Base-by-base conservation (phyloP, 345 rosid species). In the Kandelia obovata region DNA sequence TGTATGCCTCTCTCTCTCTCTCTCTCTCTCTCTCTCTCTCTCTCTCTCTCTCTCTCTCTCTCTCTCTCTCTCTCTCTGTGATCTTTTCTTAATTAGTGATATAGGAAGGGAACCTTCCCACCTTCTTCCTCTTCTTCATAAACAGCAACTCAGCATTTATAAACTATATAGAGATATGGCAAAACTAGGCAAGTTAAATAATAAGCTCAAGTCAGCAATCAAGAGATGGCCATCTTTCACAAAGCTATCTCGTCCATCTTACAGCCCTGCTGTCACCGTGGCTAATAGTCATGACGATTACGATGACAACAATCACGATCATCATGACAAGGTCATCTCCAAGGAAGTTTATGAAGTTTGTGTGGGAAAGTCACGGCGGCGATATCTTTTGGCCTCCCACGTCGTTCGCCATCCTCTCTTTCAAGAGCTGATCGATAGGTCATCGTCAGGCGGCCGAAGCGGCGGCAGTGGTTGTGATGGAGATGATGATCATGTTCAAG, bases 161-260 rank as follows among this genome's bases (percentile, higher is more conserved):
- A 43, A 43, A 3, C 17, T 19, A 31, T 32, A 7, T 0, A 34
- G 37, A 7, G 55, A 67, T 10, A 94, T 94, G 98, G 96, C 86
- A 37, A 89, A 84, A 73, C 78, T 63, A 7, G 95, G 88, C 43
- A 91, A 87, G 84, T 75, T 94, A 26, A 91, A 88, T 5, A 89
- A 86, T 5, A 89, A 87, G 80, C 95, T 94, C 60, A 91, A 87
- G 83, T 91, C 98, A 32, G 98, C 97, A 32, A 87, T 91, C 34
- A 94, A 85, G 77, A 83, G 85, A 78, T 83, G 86, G 87, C 96
- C 98, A 46, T 94, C 98, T 20, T 84, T 94, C 76, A 62, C 88
- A 39, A 84, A 80, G 81, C 84, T 67, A 34, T 65, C 58, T 21
- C 84, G 81, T 68, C 47, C 76, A 43, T 43, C 3, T 61, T 68